Evolutionary conservation across 805 yeast genomes (phyloP), one percentile per base, ranked within the genome.

Genomic region (Wickerhamiella cacticola): DNA sequence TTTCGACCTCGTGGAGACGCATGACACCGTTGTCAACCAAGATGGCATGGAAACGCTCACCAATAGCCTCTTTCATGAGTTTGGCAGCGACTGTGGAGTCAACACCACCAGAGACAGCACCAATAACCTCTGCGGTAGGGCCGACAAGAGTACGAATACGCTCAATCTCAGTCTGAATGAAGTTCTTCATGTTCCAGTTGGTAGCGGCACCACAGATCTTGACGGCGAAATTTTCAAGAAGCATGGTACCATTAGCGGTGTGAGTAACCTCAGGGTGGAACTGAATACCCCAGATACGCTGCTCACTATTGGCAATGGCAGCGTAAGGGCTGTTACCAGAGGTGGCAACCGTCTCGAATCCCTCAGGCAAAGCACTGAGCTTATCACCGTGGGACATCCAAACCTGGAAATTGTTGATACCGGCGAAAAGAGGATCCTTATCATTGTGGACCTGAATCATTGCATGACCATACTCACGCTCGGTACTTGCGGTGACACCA

Each of bases 361-460:
- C 95, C 40, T 75, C 74, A 59, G 98, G 98, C 57, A 92, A 75
- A 47, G 89, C 83, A 59, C 79, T 79, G 61, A 92, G 75, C 73
- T 92, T 92, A 70, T 92, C 98, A 63, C 95, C 95, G 68, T 92
- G 98, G 43, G 97, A 88, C 98, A 92, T 92, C 98, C 98, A 92
- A 53, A 92, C 96, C 65, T 82, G 88, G 51, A 94, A 86, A 71
- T 92, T 82, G 67, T 87, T 94, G 58, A 92, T 85, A 52, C 81
- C 96, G 54, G 79, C 73, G 69, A 92, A 92, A 53, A 92, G 72
- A 18, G 83, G 78, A 65, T 85, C 78, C 18, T 67, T 49, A 36
- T 68, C 54, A 62, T 85, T 92, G 58, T 75, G 71, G 49, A 86
- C 94, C 56, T 78, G 73, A 64, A 92, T 74, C 50, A 83, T 78